phyloP scores from a whole-genome alignment of 768 basidiomycete genomes.

The Kondoa malvinella region DNA sequence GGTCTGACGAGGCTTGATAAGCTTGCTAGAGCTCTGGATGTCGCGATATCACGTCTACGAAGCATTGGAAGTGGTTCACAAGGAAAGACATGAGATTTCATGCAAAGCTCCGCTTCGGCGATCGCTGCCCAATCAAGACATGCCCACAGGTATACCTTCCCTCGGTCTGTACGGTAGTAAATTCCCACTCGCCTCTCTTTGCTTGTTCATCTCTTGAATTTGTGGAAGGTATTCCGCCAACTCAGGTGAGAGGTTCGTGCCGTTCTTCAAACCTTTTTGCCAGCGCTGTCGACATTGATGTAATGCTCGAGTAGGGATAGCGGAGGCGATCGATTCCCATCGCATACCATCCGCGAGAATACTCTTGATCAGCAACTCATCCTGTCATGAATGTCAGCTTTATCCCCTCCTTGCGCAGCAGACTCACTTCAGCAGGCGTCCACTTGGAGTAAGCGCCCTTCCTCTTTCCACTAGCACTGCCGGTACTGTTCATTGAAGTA shows the following conservation, averaged over 20 bases:
- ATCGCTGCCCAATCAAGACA: no score
- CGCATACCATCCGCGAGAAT: constrained; percentile 24
- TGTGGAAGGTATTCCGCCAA: background rate
- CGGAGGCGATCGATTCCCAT: constrained; percentile 27
- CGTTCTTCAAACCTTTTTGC: constrained; percentile 20
- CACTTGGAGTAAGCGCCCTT: constrained; percentile 23
- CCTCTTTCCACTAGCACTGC: no score
- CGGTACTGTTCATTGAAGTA: no score
- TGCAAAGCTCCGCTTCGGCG: no score
- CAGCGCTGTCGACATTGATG: constrained; percentile 29
- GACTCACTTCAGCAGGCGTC: constrained; percentile 11
- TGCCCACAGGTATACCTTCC: no score
- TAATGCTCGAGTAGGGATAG: constrained; percentile 26
- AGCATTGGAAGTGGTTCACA: no score
- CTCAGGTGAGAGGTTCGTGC: background rate
- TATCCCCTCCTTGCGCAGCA: background rate
- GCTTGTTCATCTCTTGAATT: background rate
- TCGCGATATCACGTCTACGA: no score
- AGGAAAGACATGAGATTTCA: no score
- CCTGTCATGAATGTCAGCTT: constrained; percentile 22
- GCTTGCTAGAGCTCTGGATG: no score
- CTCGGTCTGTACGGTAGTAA: no score
- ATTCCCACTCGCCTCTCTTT: background rate
- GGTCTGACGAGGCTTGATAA: no score
- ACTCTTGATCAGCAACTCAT: constrained; percentile 25